Percentiles rank a stretch among this genome's conserved stretches.
These are phyloP conservation scores for Phytophthora quininea DNA, from an alignment of 352 stramenopile genomes.

Conservation along the genomic window DNA sequence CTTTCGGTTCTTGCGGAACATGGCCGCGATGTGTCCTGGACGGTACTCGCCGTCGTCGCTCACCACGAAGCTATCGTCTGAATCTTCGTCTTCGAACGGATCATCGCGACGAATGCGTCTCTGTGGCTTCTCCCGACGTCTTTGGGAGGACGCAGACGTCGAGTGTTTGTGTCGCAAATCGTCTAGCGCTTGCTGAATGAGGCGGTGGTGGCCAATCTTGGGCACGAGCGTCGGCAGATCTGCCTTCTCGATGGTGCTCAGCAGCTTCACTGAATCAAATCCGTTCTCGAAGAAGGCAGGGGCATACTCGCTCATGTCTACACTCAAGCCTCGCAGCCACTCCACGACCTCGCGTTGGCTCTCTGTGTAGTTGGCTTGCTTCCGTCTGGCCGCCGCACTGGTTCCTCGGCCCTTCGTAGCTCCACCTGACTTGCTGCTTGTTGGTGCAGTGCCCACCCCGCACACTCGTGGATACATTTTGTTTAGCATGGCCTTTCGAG, in stretches of 20 bases:
- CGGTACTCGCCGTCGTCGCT: conserved; percentile 76
- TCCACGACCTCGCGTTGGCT: conserved; percentile 80
- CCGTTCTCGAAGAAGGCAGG: conserved; percentile 87
- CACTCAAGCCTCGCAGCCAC: conserved; percentile 71
- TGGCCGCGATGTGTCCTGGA: conserved; percentile 75
- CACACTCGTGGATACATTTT: conserved; percentile 85
- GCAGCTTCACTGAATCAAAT: conserved; percentile 87
- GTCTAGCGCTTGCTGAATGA: conserved; percentile 80
- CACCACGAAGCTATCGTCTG: conserved; percentile 88
- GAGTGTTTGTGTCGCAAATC: conserved; percentile 78
- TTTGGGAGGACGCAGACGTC: conserved; percentile 50
- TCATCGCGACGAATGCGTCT: conserved; percentile 41
- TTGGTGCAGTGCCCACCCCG: conserved; percentile 37
- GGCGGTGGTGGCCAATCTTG: conserved; percentile 84
- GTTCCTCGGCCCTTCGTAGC: conserved; percentile 38
- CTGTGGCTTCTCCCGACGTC: conserved; percentile 30
- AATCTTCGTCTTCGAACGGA: conserved; percentile 85
- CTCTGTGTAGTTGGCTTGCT: conserved; percentile 59
- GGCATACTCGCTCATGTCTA: conserved; percentile 89
- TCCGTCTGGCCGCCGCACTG: conserved; percentile 39
- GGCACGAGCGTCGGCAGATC: conserved; percentile 77
- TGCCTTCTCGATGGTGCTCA: conserved; percentile 73
- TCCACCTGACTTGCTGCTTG: conserved; percentile 23
- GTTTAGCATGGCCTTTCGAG: conserved; percentile 74
- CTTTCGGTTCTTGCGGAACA: conserved; percentile 81